Percentiles rank a stretch among this genome's conserved stretches.
Evolutionary conservation across 1,139 yeast genomes (phyloP).

Genomic region (Kodamaea ohmeri): DNA sequence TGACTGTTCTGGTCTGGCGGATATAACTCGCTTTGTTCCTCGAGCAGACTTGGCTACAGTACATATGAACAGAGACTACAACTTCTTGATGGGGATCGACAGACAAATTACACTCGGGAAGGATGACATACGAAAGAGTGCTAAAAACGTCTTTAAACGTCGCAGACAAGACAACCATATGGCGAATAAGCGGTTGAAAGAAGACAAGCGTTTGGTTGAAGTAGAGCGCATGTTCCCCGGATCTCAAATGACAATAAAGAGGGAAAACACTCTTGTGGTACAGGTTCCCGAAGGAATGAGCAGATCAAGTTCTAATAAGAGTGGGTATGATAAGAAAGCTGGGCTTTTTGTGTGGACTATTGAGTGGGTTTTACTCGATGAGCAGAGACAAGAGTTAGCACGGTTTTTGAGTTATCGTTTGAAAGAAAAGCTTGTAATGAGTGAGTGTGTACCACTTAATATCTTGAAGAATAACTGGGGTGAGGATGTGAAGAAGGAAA

Average conservation of each 20-base stretch:
- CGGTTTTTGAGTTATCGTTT: constrained; percentile 46
- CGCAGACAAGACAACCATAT: constrained; percentile 14
- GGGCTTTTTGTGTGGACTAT: constrained; percentile 74
- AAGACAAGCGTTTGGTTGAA: constrained; percentile 26
- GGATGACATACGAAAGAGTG: constrained; percentile 43
- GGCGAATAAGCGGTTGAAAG: constrained; percentile 28
- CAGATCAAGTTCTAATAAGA: constrained; percentile 61
- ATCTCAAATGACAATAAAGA: constrained; percentile 27
- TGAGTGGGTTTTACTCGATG: constrained; percentile 59
- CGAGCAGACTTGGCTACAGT: constrained; percentile 36
- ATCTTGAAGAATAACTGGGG: constrained; percentile 21
- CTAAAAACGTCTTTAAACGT: constrained; percentile 35
- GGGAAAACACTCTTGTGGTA: constrained; percentile 41
- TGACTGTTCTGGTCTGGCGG: constrained; percentile 66
- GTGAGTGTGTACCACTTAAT: constrained; percentile 42
- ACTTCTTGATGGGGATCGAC: constrained; percentile 63
- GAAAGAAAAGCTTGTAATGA: constrained; percentile 35
- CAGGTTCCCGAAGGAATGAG: constrained; percentile 76
- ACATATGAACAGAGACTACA: constrained; percentile 78
- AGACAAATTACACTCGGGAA: constrained; percentile 54
- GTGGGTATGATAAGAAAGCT: constrained; percentile 68
- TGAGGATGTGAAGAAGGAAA: constrained; percentile 19
- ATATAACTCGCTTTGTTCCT: constrained; percentile 57
- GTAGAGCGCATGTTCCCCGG: constrained; percentile 26
- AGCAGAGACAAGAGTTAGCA: constrained; percentile 20